Evolutionary conservation across 495 filamentous ascomycete genomes (phyloP).

Genomic region (Talaromyces adpressus): DNA sequence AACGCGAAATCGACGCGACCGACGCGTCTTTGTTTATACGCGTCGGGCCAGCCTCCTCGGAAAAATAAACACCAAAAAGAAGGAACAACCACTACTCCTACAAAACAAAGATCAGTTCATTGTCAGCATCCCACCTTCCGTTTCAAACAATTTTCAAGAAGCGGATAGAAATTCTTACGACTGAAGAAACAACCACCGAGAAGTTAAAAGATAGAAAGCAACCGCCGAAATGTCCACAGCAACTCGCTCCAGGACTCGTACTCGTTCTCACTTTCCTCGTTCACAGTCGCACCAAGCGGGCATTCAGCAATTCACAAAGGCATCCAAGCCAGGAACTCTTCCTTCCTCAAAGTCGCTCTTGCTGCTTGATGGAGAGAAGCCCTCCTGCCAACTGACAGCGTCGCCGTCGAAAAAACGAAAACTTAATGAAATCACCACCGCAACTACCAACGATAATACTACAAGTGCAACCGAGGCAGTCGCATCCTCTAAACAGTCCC

Average conservation of each 20-base stretch:
- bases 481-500: not conserved
- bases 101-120: constrained; percentile 1
- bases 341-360: constrained; percentile 2
- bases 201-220: not conserved
- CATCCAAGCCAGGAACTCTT: not conserved
- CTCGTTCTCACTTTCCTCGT: not conserved
- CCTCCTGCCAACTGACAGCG: constrained; percentile 2
- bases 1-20: constrained; percentile 1
- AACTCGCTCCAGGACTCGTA: not conserved
- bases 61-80: constrained; percentile 7
- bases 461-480: not conserved
- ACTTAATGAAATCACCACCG: constrained; percentile 27
- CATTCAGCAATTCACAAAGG: constrained; percentile 1
- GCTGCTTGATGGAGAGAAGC: constrained; percentile 2
- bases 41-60: not conserved
- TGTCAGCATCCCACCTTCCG: not conserved
- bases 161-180: not conserved
- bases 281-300: constrained; percentile 3
- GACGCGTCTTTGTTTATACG: constrained; percentile 1
- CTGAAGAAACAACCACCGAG: not conserved
- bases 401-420: constrained; percentile 44
- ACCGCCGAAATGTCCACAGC: not conserved
- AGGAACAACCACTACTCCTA: not conserved
- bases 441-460: constrained; percentile 4
- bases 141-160: not conserved